phyloP scores from a whole-genome alignment of 805 yeast genomes.

The Scheffersomyces amazonensis region DNA sequence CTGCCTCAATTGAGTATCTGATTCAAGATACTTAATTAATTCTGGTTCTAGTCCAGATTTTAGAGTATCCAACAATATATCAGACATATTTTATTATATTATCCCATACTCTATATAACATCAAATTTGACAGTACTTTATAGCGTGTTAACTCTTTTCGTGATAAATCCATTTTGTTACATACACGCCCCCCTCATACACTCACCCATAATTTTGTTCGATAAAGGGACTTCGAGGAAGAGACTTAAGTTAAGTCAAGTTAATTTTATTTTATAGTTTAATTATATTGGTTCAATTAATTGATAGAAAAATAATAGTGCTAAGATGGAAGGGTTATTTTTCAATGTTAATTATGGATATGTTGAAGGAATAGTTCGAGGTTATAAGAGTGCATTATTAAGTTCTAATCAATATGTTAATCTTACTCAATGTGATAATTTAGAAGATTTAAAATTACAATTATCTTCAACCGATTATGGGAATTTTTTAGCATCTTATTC shows the following conservation, averaged over 20 bases:
- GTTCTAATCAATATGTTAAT: conserved; percentile 80
- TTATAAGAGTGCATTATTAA: conserved; percentile 78
- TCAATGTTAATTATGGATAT: conserved; percentile 86
- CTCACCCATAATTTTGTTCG: too few species aligned
- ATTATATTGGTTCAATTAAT: too few species aligned
- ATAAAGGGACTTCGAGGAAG: too few species aligned
- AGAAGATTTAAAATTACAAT: conserved; percentile 90
- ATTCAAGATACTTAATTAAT: conserved; percentile 14
- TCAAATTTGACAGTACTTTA: too few species aligned
- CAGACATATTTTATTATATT: too few species aligned
- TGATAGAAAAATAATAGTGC: too few species aligned
- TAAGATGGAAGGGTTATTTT: conserved; percentile 87
- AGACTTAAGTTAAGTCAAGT: too few species aligned
- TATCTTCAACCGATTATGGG: conserved; percentile 95
- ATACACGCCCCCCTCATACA: too few species aligned
- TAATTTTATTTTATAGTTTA: too few species aligned
- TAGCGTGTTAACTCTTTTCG: too few species aligned
- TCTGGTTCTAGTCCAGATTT: conserved; percentile 23
- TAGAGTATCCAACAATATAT: conserved; percentile 31
- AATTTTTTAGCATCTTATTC: conserved; percentile 81
- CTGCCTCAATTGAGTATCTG: conserved; percentile 14
- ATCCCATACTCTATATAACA: too few species aligned
- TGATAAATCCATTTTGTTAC: too few species aligned
- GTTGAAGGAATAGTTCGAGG: conserved; percentile 96
- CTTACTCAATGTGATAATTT: conserved; percentile 93